These are phyloP conservation scores for Jaenimonas drosophilae DNA, from an alignment of 208 protist genomes.

Conservation along the genomic window DNA sequence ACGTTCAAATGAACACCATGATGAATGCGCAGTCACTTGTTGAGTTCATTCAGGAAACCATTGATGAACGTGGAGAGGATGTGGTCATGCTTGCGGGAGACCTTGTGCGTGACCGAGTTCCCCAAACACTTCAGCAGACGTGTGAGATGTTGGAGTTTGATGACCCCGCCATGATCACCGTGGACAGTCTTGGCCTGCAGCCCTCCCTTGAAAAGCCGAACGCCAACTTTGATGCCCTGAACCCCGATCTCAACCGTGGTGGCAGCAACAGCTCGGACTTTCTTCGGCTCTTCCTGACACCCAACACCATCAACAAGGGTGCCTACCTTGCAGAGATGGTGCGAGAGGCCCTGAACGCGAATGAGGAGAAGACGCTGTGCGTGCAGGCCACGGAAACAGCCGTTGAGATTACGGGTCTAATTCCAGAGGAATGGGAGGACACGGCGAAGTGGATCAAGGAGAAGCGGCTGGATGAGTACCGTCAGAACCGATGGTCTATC, in stretches of 20 bases:
- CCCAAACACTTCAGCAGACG: conserved; percentile 37
- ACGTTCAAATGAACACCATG: conserved; percentile 68
- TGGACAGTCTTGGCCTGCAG: conserved; percentile 93
- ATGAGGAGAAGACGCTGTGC: conserved; percentile 59
- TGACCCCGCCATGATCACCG: conserved; percentile 64
- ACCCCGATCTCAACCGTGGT: conserved; percentile 92
- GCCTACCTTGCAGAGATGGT: conserved; percentile 93
- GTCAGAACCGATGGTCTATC: conserved; percentile 91
- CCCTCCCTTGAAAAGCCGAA: conserved; percentile 71
- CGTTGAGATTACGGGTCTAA: conserved; percentile 67
- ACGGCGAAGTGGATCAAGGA: conserved; percentile 91
- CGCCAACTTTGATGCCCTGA: conserved; percentile 94
- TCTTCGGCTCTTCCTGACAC: conserved; percentile 96
- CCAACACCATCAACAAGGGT: conserved; percentile 89
- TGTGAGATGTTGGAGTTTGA: conserved; percentile 58
- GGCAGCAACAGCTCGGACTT: conserved; percentile 79
- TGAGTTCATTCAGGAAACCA: conserved; percentile 87
- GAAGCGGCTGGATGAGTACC: conserved; percentile 81
- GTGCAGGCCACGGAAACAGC: conserved; percentile 85
- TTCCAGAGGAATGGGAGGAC: conserved; percentile 89
- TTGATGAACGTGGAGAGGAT: conserved; percentile 74
- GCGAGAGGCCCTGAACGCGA: conserved; percentile 75
- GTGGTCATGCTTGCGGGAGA: conserved; percentile 24
- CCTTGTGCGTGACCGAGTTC: conserved; percentile 6
- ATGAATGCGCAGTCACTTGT: conserved; percentile 88